These are phyloP conservation scores for Neurospora sp. DNA, from an alignment of 495 filamentous ascomycete genomes.

Conservation along the genomic window DNA sequence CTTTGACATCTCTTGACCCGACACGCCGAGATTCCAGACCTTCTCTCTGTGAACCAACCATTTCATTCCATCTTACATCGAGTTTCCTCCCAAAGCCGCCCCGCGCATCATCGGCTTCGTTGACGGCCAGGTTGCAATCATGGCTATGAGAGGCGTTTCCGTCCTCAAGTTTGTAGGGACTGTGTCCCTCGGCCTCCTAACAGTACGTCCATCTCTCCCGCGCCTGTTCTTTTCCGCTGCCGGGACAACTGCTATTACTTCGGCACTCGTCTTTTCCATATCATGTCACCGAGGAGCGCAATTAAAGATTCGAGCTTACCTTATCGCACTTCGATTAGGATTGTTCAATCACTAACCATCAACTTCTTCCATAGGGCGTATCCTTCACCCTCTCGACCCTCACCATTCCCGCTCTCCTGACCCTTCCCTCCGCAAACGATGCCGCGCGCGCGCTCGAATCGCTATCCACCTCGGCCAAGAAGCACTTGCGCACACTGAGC, in stretches of 20 bases:
- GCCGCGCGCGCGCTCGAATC: slow-evolving; percentile 56
- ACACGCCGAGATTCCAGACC: not conserved
- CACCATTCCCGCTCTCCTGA: slow-evolving; percentile 65
- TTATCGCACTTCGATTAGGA: not conserved
- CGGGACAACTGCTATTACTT: not conserved
- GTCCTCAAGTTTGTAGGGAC: slow-evolving; percentile 84
- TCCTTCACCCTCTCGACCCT: slow-evolving; percentile 69
- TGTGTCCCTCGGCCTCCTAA: slow-evolving; percentile 74
- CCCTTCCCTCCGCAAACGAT: slow-evolving; percentile 59
- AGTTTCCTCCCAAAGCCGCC: not conserved
- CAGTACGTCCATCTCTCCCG: slow-evolving; percentile 44
- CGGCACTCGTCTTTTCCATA: not conserved
- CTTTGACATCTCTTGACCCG: not conserved
- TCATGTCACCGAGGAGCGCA: not conserved
- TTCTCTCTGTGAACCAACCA: not conserved
- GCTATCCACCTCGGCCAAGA: slow-evolving; percentile 48
- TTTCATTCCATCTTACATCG: not conserved
- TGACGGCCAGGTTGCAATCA: slow-evolving; percentile 27
- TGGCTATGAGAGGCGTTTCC: slow-evolving; percentile 61
- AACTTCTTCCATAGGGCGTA: slow-evolving; percentile 49
- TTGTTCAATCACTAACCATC: not conserved
- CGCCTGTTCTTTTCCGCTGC: slow-evolving; percentile 11
- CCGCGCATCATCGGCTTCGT: not conserved
- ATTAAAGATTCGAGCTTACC: not conserved
- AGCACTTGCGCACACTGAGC: slow-evolving; percentile 51